phyloP scores from a whole-genome alignment of 768 basidiomycete genomes.

The Hygrophoropsis aurantiaca region DNA sequence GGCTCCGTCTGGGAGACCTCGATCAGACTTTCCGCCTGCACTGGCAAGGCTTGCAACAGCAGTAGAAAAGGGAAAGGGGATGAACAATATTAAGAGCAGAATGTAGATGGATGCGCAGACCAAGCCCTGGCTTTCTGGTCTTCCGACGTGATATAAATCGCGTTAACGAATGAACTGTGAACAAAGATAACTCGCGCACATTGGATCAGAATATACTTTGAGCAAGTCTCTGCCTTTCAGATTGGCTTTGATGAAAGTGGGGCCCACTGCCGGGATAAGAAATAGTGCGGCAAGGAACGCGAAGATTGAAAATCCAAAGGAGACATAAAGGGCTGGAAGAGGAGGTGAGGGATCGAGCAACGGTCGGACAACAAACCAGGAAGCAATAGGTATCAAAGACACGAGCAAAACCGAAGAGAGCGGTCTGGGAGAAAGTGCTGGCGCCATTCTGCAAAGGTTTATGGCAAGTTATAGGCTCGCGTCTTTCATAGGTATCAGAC shows the following conservation, averaged over 20 bases:
- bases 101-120: slow-evolving; percentile 90
- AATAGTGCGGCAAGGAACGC: slow-evolving; percentile 77
- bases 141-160: slow-evolving; percentile 28
- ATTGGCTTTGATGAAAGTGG: slow-evolving; percentile 76
- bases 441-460: slow-evolving; percentile 16
- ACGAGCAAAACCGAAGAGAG: slow-evolving; percentile 52
- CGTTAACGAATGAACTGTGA: neutral
- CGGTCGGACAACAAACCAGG: slow-evolving; percentile 74
- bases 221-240: slow-evolving; percentile 86
- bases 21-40: slow-evolving; percentile 49
- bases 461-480: no score
- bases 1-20: slow-evolving; percentile 45
- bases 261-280: slow-evolving; percentile 81
- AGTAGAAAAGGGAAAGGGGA: slow-evolving; percentile 91
- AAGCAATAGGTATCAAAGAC: slow-evolving; percentile 63
- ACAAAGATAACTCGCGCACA: slow-evolving; percentile 44
- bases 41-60: slow-evolving; percentile 50
- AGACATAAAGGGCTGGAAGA: slow-evolving; percentile 73
- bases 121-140: slow-evolving; percentile 93
- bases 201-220: slow-evolving; percentile 72
- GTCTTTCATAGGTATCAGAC: no score
- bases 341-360: slow-evolving; percentile 68
- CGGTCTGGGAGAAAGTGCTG: slow-evolving; percentile 41
- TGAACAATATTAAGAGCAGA: slow-evolving; percentile 83
- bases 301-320: slow-evolving; percentile 80